Evolutionary conservation across 495 filamentous ascomycete genomes (phyloP), one percentile per base, ranked within the genome.

Genomic region (Hyaloscypha hepaticicola): DNA sequence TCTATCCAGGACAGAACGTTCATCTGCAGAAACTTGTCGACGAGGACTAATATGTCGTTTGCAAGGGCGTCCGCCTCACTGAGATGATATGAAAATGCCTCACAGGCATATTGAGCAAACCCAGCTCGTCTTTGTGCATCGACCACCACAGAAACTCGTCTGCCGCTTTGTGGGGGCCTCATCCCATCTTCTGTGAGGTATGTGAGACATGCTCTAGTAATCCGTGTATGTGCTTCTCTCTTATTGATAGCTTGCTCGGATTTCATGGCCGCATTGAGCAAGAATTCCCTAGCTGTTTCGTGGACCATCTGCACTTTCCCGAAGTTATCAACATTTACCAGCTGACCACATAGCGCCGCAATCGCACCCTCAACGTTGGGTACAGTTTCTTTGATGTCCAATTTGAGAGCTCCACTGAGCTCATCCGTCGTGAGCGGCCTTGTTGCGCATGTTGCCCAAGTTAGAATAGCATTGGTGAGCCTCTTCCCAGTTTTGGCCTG

Each of bases 1-100:
- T 80, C 77, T 5, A 80, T 76, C 77, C 77, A 80, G 2, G 72
- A 69, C 0, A 78, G 58, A 9, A 75, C 65, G 65, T 76, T 77
- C 1, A 49, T 49, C 31, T 70, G 58, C 7, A 79, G 67, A 58
- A 80, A 78, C 27, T 60, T 57, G 28, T 65, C 51, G 8, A 78
- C 50, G 12, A 59, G 33, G 1, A 60, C 11, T 2, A 73, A 70
- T 24, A 65, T 34, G 19, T 60, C 61, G 21, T 63, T 38, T 38
- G 48, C 26, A 29, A 22, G 34, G 8, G 64, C 26, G 16, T 66
- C 66, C 4, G 65, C 50, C 49, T 68, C 59, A 9, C 52, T 25
- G 19, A 78, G 56, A 68, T 79, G 77, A 38, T 77, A 61, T 25
- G 72, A 76, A 57, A 74, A 77, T 28, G 61, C 25, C 41, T 52